Evolutionary conservation across 805 yeast genomes (phyloP), one percentile per base, ranked within the genome.

Genomic region (Clavispora fructus): DNA sequence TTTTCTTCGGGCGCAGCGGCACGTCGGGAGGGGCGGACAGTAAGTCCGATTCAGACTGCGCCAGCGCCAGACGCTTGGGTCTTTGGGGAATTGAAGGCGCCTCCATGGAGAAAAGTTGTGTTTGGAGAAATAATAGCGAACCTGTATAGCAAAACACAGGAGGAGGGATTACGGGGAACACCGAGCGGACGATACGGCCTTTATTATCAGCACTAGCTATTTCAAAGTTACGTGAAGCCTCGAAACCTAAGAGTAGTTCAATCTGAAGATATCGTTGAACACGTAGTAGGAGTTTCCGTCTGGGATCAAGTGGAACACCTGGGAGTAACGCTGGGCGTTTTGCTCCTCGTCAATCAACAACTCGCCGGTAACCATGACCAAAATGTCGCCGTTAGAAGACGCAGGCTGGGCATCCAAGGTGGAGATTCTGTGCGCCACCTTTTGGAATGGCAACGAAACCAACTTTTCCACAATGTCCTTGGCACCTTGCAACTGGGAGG

Each of bases 381-480:
- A 77, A 46, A 94, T 95, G 64, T 92, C 97, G 52, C 94, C 92
- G 58, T 75, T 80, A 48, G 95, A 88, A 47, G 96, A 85, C 33
- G 95, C 96, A 42, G 99, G 99, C 73, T 94, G 99, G 40, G 98
- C 98, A 62, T 94, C 98, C 63, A 94, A 79, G 39, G 98, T 92
- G 45, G 95, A 83, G 63, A 94, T 85, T 73, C 95, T 80, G 75
- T 94, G 99, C 42, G 80, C 85, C 47, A 94, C 97, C 71, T 90
- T 90, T 65, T 79, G 85, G 78, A 94, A 94, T 43, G 97, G 97
- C 60, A 94, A 78, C 33, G 90, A 79, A 25, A 81, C 83, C 56
- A 94, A 80, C 68, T 94, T 92, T 74, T 94, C 98, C 53, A 94
- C 90, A 62, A 94, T 94, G 60, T 76, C 85, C 73, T 85, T 83